Evolutionary conservation across 441 rosid genomes (phyloP).

Genomic region (Biscutella laevigata): DNA sequence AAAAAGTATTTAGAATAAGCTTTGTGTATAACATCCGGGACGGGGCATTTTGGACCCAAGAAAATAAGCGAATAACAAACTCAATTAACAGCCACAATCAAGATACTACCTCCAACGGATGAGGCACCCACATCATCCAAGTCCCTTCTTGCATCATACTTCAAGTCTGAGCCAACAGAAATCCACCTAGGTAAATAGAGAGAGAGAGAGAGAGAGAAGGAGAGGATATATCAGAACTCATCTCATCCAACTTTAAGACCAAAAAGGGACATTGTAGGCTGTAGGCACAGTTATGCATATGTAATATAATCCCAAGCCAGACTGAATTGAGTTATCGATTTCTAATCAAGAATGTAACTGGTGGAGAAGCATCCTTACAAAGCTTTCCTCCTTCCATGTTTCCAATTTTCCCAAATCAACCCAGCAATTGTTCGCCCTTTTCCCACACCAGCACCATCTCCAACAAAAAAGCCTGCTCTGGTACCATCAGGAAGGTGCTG

Average conservation of each 20-base stretch:
- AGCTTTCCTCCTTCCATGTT: slow-evolving; percentile 67
- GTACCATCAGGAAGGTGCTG: slow-evolving; percentile 78
- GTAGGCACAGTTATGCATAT: slow-evolving; percentile 1
- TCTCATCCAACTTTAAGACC: slow-evolving; percentile 5
- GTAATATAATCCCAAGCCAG: slow-evolving; percentile 1
- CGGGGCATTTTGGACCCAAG: background rate
- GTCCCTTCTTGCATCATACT: slow-evolving; percentile 94
- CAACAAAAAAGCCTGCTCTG: slow-evolving; percentile 94
- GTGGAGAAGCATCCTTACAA: slow-evolving; percentile 34
- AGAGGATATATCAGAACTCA: slow-evolving; percentile 17
- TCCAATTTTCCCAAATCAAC: slow-evolving; percentile 96
- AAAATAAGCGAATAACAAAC: slow-evolving; percentile 3
- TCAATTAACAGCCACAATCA: slow-evolving; percentile 3
- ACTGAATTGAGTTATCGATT: slow-evolving; percentile 4
- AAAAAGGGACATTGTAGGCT: background rate
- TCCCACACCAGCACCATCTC: slow-evolving; percentile 99
- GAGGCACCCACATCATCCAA: slow-evolving; percentile 93
- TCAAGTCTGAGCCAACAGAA: slow-evolving; percentile 96
- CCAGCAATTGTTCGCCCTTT: slow-evolving; percentile 98
- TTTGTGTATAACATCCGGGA: slow-evolving; percentile 6
- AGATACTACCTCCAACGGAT: slow-evolving; percentile 53
- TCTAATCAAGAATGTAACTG: background rate
- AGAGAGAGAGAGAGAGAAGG: slow-evolving; percentile 22
- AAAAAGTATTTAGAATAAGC: background rate
- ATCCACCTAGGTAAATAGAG: too few species aligned